phyloP scores from a whole-genome alignment of 495 filamentous ascomycete genomes.

The Chaetomium fimeti region DNA sequence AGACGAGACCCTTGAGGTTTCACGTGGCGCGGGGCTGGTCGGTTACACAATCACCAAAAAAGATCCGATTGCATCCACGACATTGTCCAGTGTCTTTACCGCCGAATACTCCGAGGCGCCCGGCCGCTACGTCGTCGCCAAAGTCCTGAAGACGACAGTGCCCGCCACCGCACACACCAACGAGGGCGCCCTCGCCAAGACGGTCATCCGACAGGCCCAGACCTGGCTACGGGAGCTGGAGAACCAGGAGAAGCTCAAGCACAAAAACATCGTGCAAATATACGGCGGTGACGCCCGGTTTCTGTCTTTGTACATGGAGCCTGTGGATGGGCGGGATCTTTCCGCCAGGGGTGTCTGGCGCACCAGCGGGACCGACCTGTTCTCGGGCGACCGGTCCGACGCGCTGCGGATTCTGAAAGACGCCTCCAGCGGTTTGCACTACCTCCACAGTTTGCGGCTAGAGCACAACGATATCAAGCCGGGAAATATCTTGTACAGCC shows the following conservation, averaged over 20 bases:
- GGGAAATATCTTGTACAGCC: slow-evolving; percentile 53
- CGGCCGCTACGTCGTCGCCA: slow-evolving; percentile 48
- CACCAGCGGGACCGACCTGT: slow-evolving; percentile 39
- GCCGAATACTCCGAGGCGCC: slow-evolving; percentile 46
- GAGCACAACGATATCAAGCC: slow-evolving; percentile 56
- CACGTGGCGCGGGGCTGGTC: slow-evolving; percentile 44
- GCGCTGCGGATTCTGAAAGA: slow-evolving; percentile 48
- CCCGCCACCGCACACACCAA: background rate
- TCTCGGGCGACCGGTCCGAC: slow-evolving; percentile 42
- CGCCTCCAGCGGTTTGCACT: slow-evolving; percentile 46
- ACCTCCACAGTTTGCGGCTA: slow-evolving; percentile 46
- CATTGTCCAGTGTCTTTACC: slow-evolving; percentile 50
- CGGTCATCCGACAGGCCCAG: slow-evolving; percentile 51
- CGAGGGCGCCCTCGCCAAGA: slow-evolving; percentile 33
- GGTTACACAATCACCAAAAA: slow-evolving; percentile 48
- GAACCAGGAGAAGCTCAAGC: slow-evolving; percentile 47
- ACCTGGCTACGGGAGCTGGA: slow-evolving; percentile 52
- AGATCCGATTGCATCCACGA: slow-evolving; percentile 46
- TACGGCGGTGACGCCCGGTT: slow-evolving; percentile 52
- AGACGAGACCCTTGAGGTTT: slow-evolving; percentile 43
- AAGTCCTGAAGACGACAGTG: slow-evolving; percentile 46
- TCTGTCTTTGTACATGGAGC: slow-evolving; percentile 53
- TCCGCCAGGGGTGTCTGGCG: slow-evolving; percentile 44
- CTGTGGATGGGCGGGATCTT: slow-evolving; percentile 49
- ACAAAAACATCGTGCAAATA: slow-evolving; percentile 49